Base-by-base conservation (phyloP, 768 basidiomycete species). In the Russula brevipes region DNA sequence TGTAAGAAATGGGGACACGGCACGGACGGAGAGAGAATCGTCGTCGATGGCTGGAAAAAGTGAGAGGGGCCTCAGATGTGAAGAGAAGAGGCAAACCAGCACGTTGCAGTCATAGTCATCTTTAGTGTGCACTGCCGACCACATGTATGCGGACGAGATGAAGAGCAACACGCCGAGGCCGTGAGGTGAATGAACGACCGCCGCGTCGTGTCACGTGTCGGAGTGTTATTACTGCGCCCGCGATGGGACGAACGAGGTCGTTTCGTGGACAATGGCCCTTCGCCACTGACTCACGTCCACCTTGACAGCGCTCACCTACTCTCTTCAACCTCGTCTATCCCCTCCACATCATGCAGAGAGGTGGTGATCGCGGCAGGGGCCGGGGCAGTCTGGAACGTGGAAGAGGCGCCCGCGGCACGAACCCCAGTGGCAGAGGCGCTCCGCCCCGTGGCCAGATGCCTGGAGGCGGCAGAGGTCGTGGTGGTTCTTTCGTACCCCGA, bases 401-500 rank as follows among this genome's bases (percentile, higher is more conserved):
- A 55, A 64, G 71, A 7, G 66, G 68, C 8, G 44, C 38, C 30
- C 72, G 65, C 50, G 60, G 61, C n/a, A 30, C 49, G 51, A 35
- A 36, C 59, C 59, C 38, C 14, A 24, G 63, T 16, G 58, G 59
- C 24, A 44, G 61, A 33, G 61, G 64, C 19, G 63, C 61, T 52
- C 35, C 71, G 17, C 64, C 49, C 47, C 41, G 74, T 57, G 66
- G 72, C 19, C 65, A 69, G 31, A 66, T 66, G 14, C 71, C 79
- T 30, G 78, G 67, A 60, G 59, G 69, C 33, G 63, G 70, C 30
- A 65, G 73, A 9, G 73, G 72, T 38, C 66, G 74, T 7, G 70
- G 75, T 41, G 68, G 74, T 8, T 71, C 71, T 68, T 50, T 55
- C 33, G 47, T 30, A 51, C 71, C 70, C n/a, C 64, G 73, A 60